Evolutionary conservation across 176 grass and related monocot species (phyloP), one percentile per base, ranked within the genome.

Genomic region (Coix lacrymajobi): DNA sequence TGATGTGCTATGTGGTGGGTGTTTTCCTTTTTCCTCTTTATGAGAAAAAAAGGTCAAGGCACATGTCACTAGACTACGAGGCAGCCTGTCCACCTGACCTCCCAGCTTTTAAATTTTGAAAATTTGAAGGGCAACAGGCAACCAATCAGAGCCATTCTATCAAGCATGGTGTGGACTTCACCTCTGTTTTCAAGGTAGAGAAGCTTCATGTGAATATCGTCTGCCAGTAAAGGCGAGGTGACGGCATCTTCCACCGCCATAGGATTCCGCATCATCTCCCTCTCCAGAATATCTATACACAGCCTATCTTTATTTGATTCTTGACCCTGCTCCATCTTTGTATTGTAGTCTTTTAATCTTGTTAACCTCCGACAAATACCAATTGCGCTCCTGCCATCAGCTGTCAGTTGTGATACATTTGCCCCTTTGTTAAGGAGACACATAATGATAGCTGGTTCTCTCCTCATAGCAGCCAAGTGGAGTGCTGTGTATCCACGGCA

Each of bases 151-250:
- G 38, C 32, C 20, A 72, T 39, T 74, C 5, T 78, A 46, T 56
- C 43, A 71, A 83, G 74, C 79, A 83, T 61, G 40, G 24, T 62
- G 46, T 37, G 17, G 16, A 78, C 22, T 72, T 78, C 19, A 99
- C 97, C 97, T 99, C 97, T 95, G 43, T 96, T 96, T 96, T 99
- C 97, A 66, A 99, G 83, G 87, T 99, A 99, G 63, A 88, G 46
- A 88, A 94, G 91, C 39, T 96, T 99, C 97, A 93, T 94, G 69
- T 84, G 85, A 71, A 99, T 83, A 88, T 94, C 93, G 54, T 99
- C 97, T 24, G 93, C 93, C 60, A 96, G 87, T 68, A 99, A 88
- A 66, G 97, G 97, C 6, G 93, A 99, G 26, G 91, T 99, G 65
- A 99, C 93, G 8, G 93, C 89, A 82, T 99, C 93, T 88, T 99